Base-by-base conservation (phyloP, 371 early-diverging fungal species). In the Zancudomyces culisetae region DNA sequence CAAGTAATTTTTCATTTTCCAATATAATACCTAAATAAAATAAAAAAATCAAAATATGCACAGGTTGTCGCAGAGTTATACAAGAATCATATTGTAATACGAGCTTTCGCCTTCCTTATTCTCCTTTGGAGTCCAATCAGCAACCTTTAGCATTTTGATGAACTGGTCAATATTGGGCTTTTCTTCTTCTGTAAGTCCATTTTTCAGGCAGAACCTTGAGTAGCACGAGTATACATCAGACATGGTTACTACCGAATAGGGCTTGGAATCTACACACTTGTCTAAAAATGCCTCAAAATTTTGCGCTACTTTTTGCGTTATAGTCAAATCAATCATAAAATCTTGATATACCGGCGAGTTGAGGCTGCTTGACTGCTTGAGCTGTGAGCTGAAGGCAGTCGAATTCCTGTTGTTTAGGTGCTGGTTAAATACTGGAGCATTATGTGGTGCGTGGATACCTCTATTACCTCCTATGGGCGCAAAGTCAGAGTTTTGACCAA, bases 201-300 rank as follows among this genome's bases (percentile, higher is more conserved):
- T 67, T 53, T 67, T 62, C 27, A 56, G 49, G 52, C 68, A 67
- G 41, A 68, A 67, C 52, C 49, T 59, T 43, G 43, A 55, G 60
- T 67, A 67, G 39, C 66, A 56, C 21, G 45, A 41, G n/a, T 56
- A 63, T 6, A 46, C 12, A 28, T 52, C 15, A 60, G 61, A 0
- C 49, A 43, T 20, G 50, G 48, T 29, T 63, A 55, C 27, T 55
- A 60, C 13, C 55, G 68, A 62, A 22, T 67, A 67, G 15, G 67
- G 67, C 55, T 67, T 67, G 52, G 66, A 62, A 43, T 67, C 67
- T 10, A 66, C 43, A 51, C 68, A 67, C 52, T 64, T 61, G 50
- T 67, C 67, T 3, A 55, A 58, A 61, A 67, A 67, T 28, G 53
- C 53, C n/a, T 65, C 61, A 48, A 67, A 67, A 8, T 52, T 3